Base-by-base conservation (phyloP, 179 eudicot species). In the Patellifolia procumbens region DNA sequence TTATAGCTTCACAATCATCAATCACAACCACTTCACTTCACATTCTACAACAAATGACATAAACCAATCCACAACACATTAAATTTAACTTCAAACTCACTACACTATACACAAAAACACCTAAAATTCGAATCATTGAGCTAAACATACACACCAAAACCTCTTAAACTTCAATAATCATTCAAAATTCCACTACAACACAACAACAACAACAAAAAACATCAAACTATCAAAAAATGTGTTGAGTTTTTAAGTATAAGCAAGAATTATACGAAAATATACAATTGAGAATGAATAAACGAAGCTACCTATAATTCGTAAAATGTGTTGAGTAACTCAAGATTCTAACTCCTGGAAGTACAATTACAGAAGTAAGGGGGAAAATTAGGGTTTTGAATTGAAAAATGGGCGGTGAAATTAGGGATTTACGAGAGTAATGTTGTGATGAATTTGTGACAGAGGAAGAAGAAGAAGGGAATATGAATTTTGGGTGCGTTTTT, bases 331-430 rank as follows among this genome's bases (percentile, higher is more conserved):
- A 43, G 12, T 37, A 20, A 5, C 16, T 0, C 16, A 1, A 10
- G 13, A 39, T 13, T n/a, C 19, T 34, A 19, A 11, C 6, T 15
- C 59, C 13, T 24, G 75, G 51, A 15, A 32, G 43, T 19, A 58
- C 3, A 22, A 26, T 37, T 22, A 56, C 39, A 34, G 35, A 70
- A 52, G 22, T 1, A 34, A 45, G 0, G 19, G 4, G 9, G 48
- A n/a, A 52, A 73, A 65, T 43, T 65, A 66, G 76, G 73, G 73
- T 53, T 65, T 43, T 43, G 8, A 48, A 37, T 52, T 24, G 32
- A n/a, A 15, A 52, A 10, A 19, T 63, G 16, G 73, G 71, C 65
- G 72, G 72, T 53, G 61, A 72, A 62, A 24, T 71, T 64, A 24
- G 64, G 71, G 70, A 35, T 11, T 7, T 7, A 39, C 8, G 43